Evolutionary conservation across 331 rosid genomes (phyloP), one percentile per base, ranked within the genome.

Genomic region (Quercus lobata): DNA sequence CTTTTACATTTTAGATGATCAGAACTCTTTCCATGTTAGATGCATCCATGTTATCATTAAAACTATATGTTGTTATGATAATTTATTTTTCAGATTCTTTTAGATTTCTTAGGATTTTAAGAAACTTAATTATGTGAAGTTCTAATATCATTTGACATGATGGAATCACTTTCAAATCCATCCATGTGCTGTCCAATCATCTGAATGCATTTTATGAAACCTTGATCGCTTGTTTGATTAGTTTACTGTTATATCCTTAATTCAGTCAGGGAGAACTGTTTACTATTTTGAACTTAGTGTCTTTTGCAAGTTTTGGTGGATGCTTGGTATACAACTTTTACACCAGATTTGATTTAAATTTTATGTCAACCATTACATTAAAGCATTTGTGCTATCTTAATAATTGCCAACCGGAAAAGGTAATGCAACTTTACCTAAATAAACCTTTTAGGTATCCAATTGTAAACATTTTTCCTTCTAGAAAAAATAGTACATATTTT

Each of bases 401-500:
- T 66, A 0, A 24, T 19, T 34, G 53, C 72, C 72, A 16, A 68
- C 72, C 1, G 10, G 5, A 68, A 17, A 19, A 68, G 5, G 72
- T 16, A 35, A 68, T 34, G 72, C 25, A 34, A 19, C 52, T 68
- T 24, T 68, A 17, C 49, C 72, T 68, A 19, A 68, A 68, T 9
- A 34, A 68, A 65, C n/a, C 24, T 65, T 65, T 17, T 65, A 35
- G 46, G 46, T 5, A 30, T 61, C 17, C 32, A 65, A 65, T 27
- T 49, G 54, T 27, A 30, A 29, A 65, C 15, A 15, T 61, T 58
- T 61, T 61, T 61, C 34, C 71, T 74, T 83, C 65, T 71, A 75
- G 73, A 78, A 70, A 63, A 70, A 77, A 56, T 78, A 56, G 35
- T 41, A 25, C 54, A 49, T 49, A 30, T 71, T 74, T 69, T 77